phyloP scores from a whole-genome alignment of 495 filamentous ascomycete genomes.

The Durotheca rogersii region DNA sequence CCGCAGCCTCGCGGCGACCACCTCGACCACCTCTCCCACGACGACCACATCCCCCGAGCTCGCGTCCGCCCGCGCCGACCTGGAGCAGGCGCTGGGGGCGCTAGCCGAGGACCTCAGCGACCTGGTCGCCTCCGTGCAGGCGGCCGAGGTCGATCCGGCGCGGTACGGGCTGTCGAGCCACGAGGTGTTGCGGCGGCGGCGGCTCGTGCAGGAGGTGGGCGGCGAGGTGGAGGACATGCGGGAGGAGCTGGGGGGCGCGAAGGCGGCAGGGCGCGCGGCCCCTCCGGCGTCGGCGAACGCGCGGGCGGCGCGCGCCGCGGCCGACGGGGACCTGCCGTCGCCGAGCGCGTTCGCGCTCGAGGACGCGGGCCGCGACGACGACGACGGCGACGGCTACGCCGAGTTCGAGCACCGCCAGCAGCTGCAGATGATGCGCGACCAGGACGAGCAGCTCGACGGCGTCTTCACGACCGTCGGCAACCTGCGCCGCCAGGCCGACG shows the following conservation, averaged over 20 bases:
- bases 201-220: conserved; percentile 86
- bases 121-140: conserved; percentile 82
- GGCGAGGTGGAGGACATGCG: conserved; percentile 86
- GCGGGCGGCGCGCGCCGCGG: conserved; percentile 31
- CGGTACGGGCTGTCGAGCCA: conserved; percentile 81
- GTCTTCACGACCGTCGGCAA: conserved; percentile 93
- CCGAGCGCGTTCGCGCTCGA: conserved; percentile 65
- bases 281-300: conserved; percentile 21
- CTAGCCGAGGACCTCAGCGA: conserved; percentile 86
- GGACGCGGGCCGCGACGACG: conserved; percentile 47
- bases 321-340: conserved; percentile 58
- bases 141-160: conserved; percentile 85
- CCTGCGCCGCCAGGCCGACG: conserved; percentile 81
- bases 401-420: conserved; percentile 92
- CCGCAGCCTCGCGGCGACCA: conserved; percentile 64
- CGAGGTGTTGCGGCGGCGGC: conserved; percentile 77
- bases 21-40: not conserved
- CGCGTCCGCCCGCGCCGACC: conserved; percentile 76
- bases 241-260: conserved; percentile 65
- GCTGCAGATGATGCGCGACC: conserved; percentile 86
- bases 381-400: conserved; percentile 64
- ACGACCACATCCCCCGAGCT: conserved; percentile 73
- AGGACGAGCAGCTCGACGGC: conserved; percentile 88
- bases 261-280: conserved; percentile 41
- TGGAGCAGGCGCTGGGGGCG: conserved; percentile 71